phyloP scores from a whole-genome alignment of 345 rosid genomes.

The Streptanthus diversifolius region DNA sequence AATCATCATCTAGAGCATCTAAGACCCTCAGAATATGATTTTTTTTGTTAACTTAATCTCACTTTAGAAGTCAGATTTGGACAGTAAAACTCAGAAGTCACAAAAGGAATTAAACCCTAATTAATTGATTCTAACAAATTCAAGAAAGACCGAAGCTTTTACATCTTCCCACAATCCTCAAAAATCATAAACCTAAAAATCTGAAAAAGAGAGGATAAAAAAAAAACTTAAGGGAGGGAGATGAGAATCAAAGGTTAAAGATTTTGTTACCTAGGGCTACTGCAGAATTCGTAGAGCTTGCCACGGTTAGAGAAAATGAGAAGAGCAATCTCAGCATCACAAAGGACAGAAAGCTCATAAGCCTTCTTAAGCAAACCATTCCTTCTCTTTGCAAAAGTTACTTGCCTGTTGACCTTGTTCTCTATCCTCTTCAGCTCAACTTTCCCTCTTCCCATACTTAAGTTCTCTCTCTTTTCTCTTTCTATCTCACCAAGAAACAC shows the following conservation, averaged over 20 bases:
- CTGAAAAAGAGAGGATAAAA: not conserved
- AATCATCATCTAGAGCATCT: constrained; percentile 16
- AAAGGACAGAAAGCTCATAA: constrained; percentile 40
- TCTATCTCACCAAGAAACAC: constrained; percentile 24
- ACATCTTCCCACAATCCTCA: not conserved
- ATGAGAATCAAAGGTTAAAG: not conserved
- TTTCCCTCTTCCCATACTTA: constrained; percentile 55
- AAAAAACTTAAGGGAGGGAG: not conserved
- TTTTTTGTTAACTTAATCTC: constrained; percentile 8
- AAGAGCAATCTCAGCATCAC: constrained; percentile 49
- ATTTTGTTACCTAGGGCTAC: constrained; percentile 43
- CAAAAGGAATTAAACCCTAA: constrained; percentile 13
- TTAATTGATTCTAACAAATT: not conserved
- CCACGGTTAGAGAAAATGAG: constrained; percentile 67
- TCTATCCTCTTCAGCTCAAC: constrained; percentile 64
- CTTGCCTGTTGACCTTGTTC: constrained; percentile 56
- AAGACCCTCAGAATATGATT: constrained; percentile 8
- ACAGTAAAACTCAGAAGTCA: not conserved
- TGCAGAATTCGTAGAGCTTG: constrained; percentile 63
- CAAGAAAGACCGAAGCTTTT: constrained; percentile 5
- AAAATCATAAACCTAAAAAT: constrained; percentile 24
- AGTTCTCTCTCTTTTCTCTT: not conserved
- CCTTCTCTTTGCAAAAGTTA: constrained; percentile 39
- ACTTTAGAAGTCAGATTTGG: constrained; percentile 5
- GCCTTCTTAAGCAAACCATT: constrained; percentile 40